A percentile compares a stretch with the other conserved stretches of the same genome.
phyloP scores from a whole-genome alignment of 2,329 filamentous ascomycete species.

The Graphiopsis chlorocephala region DNA sequence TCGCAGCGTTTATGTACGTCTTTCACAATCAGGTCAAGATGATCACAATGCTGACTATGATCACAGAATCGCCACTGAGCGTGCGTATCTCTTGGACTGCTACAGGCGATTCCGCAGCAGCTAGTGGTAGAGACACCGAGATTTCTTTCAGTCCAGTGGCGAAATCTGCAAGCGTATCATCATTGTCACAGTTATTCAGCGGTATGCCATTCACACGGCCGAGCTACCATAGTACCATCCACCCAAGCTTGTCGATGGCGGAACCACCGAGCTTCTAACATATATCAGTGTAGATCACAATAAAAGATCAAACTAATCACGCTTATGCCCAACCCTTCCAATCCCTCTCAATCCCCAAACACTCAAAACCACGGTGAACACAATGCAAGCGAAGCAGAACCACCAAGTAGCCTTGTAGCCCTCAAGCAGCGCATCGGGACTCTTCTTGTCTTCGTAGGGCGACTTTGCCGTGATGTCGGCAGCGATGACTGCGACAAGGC shows the following conservation, averaged over 20 bases:
- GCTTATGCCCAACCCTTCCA: constrained; percentile 45
- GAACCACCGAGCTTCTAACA: no score
- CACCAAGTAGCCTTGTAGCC: constrained; percentile 45
- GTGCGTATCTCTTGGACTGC: constrained; percentile 15
- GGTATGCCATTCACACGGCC: no score
- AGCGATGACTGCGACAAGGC: constrained; percentile 40
- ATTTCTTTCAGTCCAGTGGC: no score
- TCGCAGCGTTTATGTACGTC: constrained; percentile 40
- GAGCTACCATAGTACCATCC: no score
- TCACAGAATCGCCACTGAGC: constrained; percentile 17
- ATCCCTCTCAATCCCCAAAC: constrained; percentile 42
- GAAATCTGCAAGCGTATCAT: no score
- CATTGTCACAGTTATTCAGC: no score
- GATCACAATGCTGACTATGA: background rate
- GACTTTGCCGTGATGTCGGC: constrained; percentile 24
- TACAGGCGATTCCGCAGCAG: constrained; percentile 17
- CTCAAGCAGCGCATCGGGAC: constrained; percentile 37
- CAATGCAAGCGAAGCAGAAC: constrained; percentile 39
- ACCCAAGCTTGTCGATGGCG: no score
- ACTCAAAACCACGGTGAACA: constrained; percentile 34
- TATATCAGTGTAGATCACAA: background rate
- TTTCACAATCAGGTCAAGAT: background rate
- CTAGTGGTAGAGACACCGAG: background rate
- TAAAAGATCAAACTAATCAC: background rate
- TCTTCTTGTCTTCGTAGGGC: constrained; percentile 29